Base-by-base conservation (phyloP, 177 flowering plant species). In the Vitis hybrid region DNA sequence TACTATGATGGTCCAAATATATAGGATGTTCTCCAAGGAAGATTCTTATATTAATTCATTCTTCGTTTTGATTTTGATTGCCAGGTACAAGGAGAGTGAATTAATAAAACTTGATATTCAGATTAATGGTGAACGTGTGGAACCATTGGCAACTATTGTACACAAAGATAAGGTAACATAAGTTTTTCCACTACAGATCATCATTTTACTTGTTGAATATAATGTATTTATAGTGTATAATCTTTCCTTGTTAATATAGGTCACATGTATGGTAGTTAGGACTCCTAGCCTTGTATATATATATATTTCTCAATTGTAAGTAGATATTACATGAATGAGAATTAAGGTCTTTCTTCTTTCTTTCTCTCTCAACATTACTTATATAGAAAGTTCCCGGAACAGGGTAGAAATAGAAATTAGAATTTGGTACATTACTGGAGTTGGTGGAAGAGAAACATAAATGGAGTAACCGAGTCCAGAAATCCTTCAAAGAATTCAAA, bases 81-180 rank as follows among this genome's bases (percentile, higher is more conserved):
- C 9, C 80, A 95, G 99, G 88, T 95, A 93, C 80, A 84, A 59
- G 60, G 93, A 89, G 79, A 91, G 93, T 81, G 91, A 93, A n/a
- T 76, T 95, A 66, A 74, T 91, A 59, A 95, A 90, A 86, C 99
- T 95, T 77, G 98, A 95, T 73, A 87, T 95, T 71, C 88, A 74
- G 74, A 95, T 95, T 20, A 93, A 89, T 82, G 93, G 96, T 55
- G 99, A 95, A 35, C 70, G 52, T 20, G 96, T 93, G 57, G 99
- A 93, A 71, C 98, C 99, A 60, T 81, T 95, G 72, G 82, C 99
- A 15, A 91, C 99, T 61, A 95, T 95, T 71, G 99, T 95, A 55
- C 99, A 95, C 76, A 91, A 76, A 69, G 97, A 95, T 81, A 95
- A 93, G 98, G 99, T 95, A 68, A 74, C 65, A 49, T 56, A 15